phyloP scores from a whole-genome alignment of 2,329 filamentous ascomycete genomes.

The Lojkania enalia region DNA sequence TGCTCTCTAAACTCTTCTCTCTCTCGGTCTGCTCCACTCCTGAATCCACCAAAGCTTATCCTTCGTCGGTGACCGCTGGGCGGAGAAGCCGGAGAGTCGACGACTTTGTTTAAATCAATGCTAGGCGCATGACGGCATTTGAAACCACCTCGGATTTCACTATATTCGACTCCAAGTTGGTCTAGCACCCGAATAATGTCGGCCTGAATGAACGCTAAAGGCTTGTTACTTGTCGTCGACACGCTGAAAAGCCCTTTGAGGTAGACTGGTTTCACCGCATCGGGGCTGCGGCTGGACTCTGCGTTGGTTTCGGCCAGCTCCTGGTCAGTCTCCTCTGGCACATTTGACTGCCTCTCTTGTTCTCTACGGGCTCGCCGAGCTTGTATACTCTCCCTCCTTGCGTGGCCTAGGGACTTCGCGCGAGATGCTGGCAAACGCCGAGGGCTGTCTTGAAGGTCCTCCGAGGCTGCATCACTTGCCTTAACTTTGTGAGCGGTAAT shows the following conservation, averaged over 20 bases:
- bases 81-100: conserved; percentile 55
- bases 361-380: conserved; percentile 76
- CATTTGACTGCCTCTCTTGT: conserved; percentile 71
- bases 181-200: conserved; percentile 90
- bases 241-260: conserved; percentile 97
- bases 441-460: conserved; percentile 49
- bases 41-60: conserved; percentile 80
- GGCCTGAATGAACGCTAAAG: conserved; percentile 78
- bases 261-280: conserved; percentile 90
- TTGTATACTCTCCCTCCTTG: conserved; percentile 88
- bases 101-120: conserved; percentile 78
- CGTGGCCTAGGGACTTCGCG: conserved; percentile 86
- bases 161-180: conserved; percentile 86
- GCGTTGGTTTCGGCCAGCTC: conserved; percentile 64
- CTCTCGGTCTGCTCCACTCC: conserved; percentile 62
- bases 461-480: conserved; percentile 53
- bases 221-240: conserved; percentile 91
- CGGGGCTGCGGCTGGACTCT: conserved; percentile 63
- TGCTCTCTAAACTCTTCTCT: conserved; percentile 72
- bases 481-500: conserved; percentile 50
- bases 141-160: conserved; percentile 92
- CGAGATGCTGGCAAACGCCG: conserved; percentile 50
- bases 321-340: conserved; percentile 87
- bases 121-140: conserved; percentile 85
- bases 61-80: conserved; percentile 65